These are phyloP conservation scores for Staphylotrichum longicolle DNA, from an alignment of 495 filamentous ascomycete genomes.

Conservation along the genomic window DNA sequence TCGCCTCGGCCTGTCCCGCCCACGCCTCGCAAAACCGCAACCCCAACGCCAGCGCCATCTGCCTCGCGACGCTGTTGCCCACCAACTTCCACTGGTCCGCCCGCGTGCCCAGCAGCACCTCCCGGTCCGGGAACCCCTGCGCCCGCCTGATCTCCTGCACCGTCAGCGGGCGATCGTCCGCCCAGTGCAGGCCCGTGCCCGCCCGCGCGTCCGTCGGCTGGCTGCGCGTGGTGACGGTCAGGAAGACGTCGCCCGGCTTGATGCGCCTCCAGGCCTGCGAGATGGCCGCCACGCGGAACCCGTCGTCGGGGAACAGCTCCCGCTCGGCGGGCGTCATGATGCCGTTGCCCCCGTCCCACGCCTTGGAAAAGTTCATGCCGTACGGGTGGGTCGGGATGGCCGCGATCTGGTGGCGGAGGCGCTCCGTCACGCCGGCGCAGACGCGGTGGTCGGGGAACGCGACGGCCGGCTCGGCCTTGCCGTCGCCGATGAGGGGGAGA, in stretches of 20 bases:
- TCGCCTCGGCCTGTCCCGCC: slow-evolving; percentile 26
- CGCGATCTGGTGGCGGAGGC: slow-evolving; percentile 36
- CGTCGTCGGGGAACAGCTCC: slow-evolving; percentile 29
- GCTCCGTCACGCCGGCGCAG: slow-evolving; percentile 31
- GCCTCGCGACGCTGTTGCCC: slow-evolving; percentile 70
- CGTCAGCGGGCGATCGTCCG: slow-evolving; percentile 54
- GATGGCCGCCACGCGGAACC: slow-evolving; percentile 12
- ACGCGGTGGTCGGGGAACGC: slow-evolving; percentile 63
- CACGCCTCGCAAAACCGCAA: slow-evolving; percentile 60
- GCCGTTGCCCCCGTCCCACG: slow-evolving; percentile 39
- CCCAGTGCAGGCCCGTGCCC: slow-evolving; percentile 58
- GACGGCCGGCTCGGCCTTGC: slow-evolving; percentile 52
- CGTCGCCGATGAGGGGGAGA: slow-evolving; percentile 59
- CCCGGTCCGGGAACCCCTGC: slow-evolving; percentile 65
- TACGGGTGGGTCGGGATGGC: slow-evolving; percentile 45
- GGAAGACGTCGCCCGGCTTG: slow-evolving; percentile 48
- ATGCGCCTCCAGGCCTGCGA: slow-evolving; percentile 53
- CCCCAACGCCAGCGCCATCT: slow-evolving; percentile 60
- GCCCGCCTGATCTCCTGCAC: slow-evolving; percentile 62
- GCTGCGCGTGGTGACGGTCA: slow-evolving; percentile 54
- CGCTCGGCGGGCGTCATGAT: slow-evolving; percentile 41
- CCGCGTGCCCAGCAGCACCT: slow-evolving; percentile 59
- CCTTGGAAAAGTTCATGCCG: slow-evolving; percentile 47
- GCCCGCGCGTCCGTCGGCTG: slow-evolving; percentile 46
- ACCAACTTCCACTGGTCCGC: slow-evolving; percentile 58